Evolutionary conservation across 179 eudicot genomes (phyloP).

Genomic region (Dionaea muscipula): DNA sequence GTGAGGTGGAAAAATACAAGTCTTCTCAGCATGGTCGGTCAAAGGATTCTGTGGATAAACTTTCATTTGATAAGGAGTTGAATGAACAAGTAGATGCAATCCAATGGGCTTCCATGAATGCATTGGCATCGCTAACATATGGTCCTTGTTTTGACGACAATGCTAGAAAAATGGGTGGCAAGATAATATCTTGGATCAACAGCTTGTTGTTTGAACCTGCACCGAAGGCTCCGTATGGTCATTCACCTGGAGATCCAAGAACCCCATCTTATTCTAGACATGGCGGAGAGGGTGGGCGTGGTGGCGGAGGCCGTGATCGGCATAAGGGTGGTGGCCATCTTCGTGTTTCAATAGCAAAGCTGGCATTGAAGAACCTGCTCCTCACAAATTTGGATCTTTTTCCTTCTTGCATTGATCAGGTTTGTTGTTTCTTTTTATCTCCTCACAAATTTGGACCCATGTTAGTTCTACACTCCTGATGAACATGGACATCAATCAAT

Average conservation of each 20-base stretch:
- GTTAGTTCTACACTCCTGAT: no score
- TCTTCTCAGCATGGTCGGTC: conserved; percentile 83
- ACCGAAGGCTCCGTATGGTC: conserved; percentile 87
- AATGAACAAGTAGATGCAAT: conserved; percentile 94
- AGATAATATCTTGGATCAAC: conserved; percentile 92
- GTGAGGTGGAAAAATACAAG: conserved; percentile 94
- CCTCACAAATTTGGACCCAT: no score
- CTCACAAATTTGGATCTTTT: conserved; percentile 89
- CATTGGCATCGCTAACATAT: conserved; percentile 86
- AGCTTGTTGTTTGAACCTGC: conserved; percentile 94
- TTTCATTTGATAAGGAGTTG: conserved; percentile 86
- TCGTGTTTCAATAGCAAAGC: conserved; percentile 77
- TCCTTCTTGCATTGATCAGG: conserved; percentile 99
- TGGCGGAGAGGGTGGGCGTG: conserved; percentile 73
- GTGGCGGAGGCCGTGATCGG: conserved; percentile 72
- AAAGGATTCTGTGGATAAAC: conserved; percentile 88
- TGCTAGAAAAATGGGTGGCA: conserved; percentile 96
- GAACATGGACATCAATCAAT: no score
- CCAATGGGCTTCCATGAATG: conserved; percentile 97
- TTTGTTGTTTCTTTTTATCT: conserved; percentile 9
- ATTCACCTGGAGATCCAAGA: conserved; percentile 99
- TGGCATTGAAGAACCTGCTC: conserved; percentile 90
- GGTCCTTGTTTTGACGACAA: conserved; percentile 99
- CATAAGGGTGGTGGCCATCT: conserved; percentile 93
- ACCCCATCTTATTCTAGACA: conserved; percentile 86